Base-by-base conservation (phyloP, 2,329 filamentous ascomycete species). In the Clonostachys solani region DNA sequence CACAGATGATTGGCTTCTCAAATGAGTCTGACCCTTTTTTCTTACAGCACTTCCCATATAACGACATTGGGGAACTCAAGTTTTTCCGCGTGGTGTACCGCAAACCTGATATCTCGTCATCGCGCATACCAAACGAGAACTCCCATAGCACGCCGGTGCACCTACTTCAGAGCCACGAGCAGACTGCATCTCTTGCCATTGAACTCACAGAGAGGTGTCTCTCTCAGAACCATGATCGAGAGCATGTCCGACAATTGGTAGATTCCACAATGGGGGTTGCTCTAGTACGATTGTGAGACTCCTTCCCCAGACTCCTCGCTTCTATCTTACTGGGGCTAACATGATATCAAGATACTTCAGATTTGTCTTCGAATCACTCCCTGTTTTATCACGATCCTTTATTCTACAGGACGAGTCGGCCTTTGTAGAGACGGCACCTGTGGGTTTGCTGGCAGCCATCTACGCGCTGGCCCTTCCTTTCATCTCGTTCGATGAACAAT, bases 41-140 rank as follows among this genome's bases (percentile, higher is more conserved):
- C 33, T 29, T 46, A 15, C 47, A 67, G 52, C 35, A 58, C 51
- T 41, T 60, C 53, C 53, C 58, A 51, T 53, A 56, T 48, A 40
- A 50, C 47, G 43, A 54, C 13, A 46, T 49, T 3, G 62, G 66
- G 36, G 51, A 62, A 38, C 43, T 64, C 16, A 53, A 58, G 50
- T 65, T 64, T 51, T 56, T 54, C 48, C 44, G 47, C 15, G 54
- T 56, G 23, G 52, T 52, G 2, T 56, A 56, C 42, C 51, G 53
- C n/a, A 52, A 46, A 19, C 33, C 49, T 13, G 17, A 29, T 10
- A 29, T 29, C 8, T 23, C 9, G 23, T 29, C 23, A 29, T 29
- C 23, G 5, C 3, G 3, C 9, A 10, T 10, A n/a, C 12, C 12
- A 12, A 40, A 35, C 4, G 16, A 38, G 5, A 12, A 15, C 19